Conservation (phyloP, 495 filamentous ascomycete species). For the Trichoderma parareesei region DNA sequence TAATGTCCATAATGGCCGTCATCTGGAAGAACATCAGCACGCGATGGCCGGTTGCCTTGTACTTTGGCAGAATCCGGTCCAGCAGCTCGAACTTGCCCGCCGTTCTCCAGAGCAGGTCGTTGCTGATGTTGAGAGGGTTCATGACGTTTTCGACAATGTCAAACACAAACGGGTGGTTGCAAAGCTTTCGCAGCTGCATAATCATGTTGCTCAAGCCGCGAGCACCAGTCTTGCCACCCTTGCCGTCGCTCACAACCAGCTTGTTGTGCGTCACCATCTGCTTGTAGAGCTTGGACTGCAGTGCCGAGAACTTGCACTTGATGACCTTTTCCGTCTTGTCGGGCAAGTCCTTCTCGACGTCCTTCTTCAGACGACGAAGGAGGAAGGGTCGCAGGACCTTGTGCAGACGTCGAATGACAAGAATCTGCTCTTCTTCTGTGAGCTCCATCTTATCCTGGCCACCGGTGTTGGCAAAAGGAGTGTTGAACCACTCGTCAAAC, state of each 20-base stretch:
- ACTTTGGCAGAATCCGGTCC: conserved; percentile 88
- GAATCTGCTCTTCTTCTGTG: conserved; percentile 97
- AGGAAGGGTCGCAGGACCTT: conserved; percentile 97
- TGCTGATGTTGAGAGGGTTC: conserved; percentile 78
- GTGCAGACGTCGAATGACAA: conserved; percentile 95
- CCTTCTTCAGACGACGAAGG: conserved; percentile 95
- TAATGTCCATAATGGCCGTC: conserved; percentile 99
- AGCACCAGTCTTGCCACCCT: conserved; percentile 91
- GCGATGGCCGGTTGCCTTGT: conserved; percentile 78
- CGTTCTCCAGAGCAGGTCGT: conserved; percentile 92
- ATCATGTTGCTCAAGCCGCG: conserved; percentile 98
- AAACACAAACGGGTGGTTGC: conserved; percentile 98
- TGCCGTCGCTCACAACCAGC: conserved; percentile 86
- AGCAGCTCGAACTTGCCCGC: conserved; percentile 95
- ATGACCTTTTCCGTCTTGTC: conserved; percentile 98
- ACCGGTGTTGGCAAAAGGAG: conserved; percentile 96
- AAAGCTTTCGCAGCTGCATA: conserved; percentile 97
- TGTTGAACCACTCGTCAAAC: conserved; percentile 99
- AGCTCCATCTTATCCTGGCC: conserved; percentile 97
- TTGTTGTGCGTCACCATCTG: conserved; percentile 93
- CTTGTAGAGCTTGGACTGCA: conserved; percentile 90
- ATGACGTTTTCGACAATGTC: conserved; percentile 96
- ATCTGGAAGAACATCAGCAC: conserved; percentile 99
- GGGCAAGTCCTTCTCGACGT: conserved; percentile 96
- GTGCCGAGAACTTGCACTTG: conserved; percentile 94